Base-by-base conservation (phyloP, 352 stramenopile species). In the Phytophthora tentaculata region DNA sequence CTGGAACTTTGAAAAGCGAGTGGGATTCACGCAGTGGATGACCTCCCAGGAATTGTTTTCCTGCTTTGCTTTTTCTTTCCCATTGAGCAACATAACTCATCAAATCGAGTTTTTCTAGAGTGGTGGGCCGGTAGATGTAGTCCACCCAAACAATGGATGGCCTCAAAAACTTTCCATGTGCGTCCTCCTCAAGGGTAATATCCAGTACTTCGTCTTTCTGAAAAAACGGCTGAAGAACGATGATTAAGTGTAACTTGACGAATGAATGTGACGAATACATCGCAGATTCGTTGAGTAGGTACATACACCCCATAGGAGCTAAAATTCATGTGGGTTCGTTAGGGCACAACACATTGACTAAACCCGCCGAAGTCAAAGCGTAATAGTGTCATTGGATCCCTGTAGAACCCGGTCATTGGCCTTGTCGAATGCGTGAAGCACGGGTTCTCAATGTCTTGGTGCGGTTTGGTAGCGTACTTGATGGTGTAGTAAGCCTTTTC, bases 401-500 rank as follows among this genome's bases (percentile, higher is more conserved):
- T 52, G 10, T 20, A 48, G 17, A 48, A 32, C 2, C 17, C 29
- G 45, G 2, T 56, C 35, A 1, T 1, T 29, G 17, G 60, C 51
- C 16, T 61, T 67, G 23, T 67, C 50, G 7, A 44, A 61, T 0
- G 60, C 60, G 23, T 67, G 50, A 24, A 61, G 19, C 22, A 41
- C 8, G 51, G 60, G n/a, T 61, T 56, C 20, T 60, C 60, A 3
- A 67, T 51, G 3, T 52, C 9, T 1, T 50, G 29, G 56, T 48
- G 48, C 45, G 60, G 8, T 20, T 67, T 67, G 1, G 51, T 61
- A 13, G 60, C 22, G 32, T 67, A 67, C 35, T 67, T 57, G 6
- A 67, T 55, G 41, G 50, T 51, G 28, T 67, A 56, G n/a, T 52
- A 67, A 1, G 60, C 41, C 14, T 67, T 61, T n/a, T 67, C 43